These are phyloP conservation scores for Podaxis rugospora DNA, from an alignment of 768 basidiomycete species.

Conservation along the genomic window DNA sequence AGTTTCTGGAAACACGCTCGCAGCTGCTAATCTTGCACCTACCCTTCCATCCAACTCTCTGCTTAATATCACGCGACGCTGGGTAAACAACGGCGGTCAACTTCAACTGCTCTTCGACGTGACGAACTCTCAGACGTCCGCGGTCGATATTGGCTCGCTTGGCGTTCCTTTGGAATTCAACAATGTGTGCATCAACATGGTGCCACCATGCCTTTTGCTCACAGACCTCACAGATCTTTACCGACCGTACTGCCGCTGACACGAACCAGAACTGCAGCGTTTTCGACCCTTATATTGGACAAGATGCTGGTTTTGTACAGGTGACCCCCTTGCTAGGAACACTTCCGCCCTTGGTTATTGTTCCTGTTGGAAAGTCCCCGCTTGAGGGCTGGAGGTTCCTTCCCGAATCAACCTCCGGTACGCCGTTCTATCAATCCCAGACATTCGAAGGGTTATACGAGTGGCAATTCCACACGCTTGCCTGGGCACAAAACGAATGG, in stretches of 20 bases:
- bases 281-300: slow-evolving; percentile 55
- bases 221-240: slow-evolving; percentile 41
- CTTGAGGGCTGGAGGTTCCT: slow-evolving; percentile 59
- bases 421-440: slow-evolving; percentile 52
- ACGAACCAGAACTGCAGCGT: slow-evolving; percentile 50
- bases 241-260: slow-evolving; percentile 44
- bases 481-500: slow-evolving; percentile 56
- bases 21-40: slow-evolving; percentile 44
- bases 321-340: slow-evolving; percentile 51
- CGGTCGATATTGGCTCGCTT: slow-evolving; percentile 51
- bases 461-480: slow-evolving; percentile 56
- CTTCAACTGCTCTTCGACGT: slow-evolving; percentile 49
- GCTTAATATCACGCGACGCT: slow-evolving; percentile 47
- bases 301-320: slow-evolving; percentile 52
- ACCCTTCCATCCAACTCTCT: slow-evolving; percentile 42
- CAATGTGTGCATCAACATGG: slow-evolving; percentile 32
- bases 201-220: background rate
- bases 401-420: slow-evolving; percentile 39
- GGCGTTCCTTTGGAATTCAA: slow-evolving; percentile 54
- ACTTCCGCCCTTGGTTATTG: slow-evolving; percentile 45
- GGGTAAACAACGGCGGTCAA: slow-evolving; percentile 37
- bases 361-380: slow-evolving; percentile 42
- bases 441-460: slow-evolving; percentile 58
- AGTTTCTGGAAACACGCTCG: slow-evolving; percentile 39
- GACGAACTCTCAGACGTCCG: slow-evolving; percentile 37